These are phyloP conservation scores for Chalciporus sphaerocephalus DNA, from an alignment of 768 basidiomycete species.

Conservation along the genomic window DNA sequence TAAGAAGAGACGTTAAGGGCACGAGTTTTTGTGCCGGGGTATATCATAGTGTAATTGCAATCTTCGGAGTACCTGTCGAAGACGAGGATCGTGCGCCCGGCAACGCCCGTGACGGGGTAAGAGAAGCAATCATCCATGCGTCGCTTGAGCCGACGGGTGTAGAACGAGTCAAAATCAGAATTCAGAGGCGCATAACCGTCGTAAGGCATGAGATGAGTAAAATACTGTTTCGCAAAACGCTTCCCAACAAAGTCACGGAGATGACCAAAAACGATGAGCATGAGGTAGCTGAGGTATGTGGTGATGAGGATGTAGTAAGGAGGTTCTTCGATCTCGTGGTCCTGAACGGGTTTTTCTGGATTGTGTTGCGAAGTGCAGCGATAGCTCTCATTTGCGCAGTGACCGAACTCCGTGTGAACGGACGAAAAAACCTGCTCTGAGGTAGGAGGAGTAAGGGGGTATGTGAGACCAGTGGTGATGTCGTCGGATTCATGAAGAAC, in stretches of 20 bases:
- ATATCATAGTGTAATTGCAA: constrained; percentile 71
- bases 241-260: constrained; percentile 95
- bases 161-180: constrained; percentile 99
- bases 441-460: constrained; percentile 66
- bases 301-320: constrained; percentile 89
- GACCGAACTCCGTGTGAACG: constrained; percentile 89
- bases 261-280: constrained; percentile 89
- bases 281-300: constrained; percentile 90
- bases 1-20: constrained; percentile 97
- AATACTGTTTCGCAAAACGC: constrained; percentile 60
- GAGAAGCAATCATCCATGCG: constrained; percentile 96
- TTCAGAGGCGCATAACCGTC: constrained; percentile 93
- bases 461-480: constrained; percentile 53
- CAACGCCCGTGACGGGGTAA: constrained; percentile 89
- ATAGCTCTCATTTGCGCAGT: constrained; percentile 74
- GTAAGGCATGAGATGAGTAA: constrained; percentile 77
- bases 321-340: constrained; percentile 73
- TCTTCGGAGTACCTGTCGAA: constrained; percentile 82
- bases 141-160: constrained; percentile 90
- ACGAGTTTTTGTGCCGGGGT: constrained; percentile 78
- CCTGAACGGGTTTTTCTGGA: constrained; percentile 39
- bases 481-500: constrained; percentile 53
- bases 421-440: constrained; percentile 76
- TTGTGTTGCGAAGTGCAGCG: constrained; percentile 65
- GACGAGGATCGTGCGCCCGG: constrained; percentile 85